Percentiles rank a stretch among this genome's conserved stretches.
phyloP scores from a whole-genome alignment of 108 stramenopile genomes.

The Cylindrotheca fusiformis region DNA sequence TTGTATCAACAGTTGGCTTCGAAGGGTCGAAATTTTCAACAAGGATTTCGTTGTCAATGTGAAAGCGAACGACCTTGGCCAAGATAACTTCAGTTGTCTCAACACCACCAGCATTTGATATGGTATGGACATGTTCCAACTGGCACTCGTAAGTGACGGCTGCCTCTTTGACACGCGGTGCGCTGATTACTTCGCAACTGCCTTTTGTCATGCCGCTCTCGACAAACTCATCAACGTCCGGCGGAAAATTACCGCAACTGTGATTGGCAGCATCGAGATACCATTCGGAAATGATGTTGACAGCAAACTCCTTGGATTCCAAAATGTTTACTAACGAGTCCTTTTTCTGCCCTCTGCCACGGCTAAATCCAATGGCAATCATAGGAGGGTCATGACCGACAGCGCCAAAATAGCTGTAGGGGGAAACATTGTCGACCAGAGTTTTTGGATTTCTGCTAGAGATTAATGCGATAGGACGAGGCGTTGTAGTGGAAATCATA shows the following conservation, averaged over 20 bases:
- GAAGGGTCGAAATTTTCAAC: conserved; percentile 1
- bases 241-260: conserved; percentile 17
- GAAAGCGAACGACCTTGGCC: conserved; percentile 26
- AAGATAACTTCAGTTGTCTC: conserved; percentile 28
- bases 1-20: conserved; percentile 20
- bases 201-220: conserved; percentile 21
- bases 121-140: conserved; percentile 17
- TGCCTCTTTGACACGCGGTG: conserved; percentile 23
- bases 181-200: conserved; percentile 13
- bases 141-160: conserved; percentile 23
- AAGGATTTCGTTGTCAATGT: conserved; percentile 18
- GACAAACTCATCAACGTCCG: conserved; percentile 19
- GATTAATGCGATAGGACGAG: conserved; percentile 29
- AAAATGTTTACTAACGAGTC: conserved; percentile 27
- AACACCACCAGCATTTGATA: conserved; percentile 2
- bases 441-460: conserved; percentile 5
- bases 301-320: conserved; percentile 12
- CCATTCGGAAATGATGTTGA: conserved; percentile 29
- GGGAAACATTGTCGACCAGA: conserved; percentile 22
- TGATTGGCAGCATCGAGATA: conserved; percentile 38
- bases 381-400: conserved; percentile 35
- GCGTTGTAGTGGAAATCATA: conserved; percentile 29
- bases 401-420: conserved; percentile 29
- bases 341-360: conserved; percentile 15
- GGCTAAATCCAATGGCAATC: conserved; percentile 32